Evolutionary conservation across 2,329 filamentous ascomycete genomes (phyloP).

Genomic region (Sporothrix variecibatus): DNA sequence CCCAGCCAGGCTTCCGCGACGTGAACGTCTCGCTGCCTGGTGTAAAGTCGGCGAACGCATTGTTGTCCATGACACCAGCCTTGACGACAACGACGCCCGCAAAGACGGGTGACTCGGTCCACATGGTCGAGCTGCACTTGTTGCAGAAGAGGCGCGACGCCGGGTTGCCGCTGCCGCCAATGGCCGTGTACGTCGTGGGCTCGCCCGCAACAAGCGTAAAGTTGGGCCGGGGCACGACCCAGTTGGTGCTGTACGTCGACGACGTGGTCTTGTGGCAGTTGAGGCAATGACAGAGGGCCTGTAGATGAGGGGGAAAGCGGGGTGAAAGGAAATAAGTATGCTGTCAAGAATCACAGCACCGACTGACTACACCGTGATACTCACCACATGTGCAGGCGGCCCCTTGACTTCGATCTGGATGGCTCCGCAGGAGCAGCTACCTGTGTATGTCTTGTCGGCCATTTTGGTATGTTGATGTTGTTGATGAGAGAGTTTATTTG

Average conservation of each 20-base stretch:
- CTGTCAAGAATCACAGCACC: not conserved
- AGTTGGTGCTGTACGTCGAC: conserved; percentile 12
- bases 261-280: conserved; percentile 18
- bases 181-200: not conserved
- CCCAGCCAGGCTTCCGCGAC: conserved; percentile 10
- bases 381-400: conserved; percentile 1
- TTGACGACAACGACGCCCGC: not conserved
- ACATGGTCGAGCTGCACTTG: conserved; percentile 15
- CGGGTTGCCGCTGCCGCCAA: conserved; percentile 10
- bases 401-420: conserved; percentile 4
- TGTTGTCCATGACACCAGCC: conserved; percentile 11
- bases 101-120: conserved; percentile 3
- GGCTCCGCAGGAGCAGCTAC: conserved; percentile 13
- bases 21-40: conserved; percentile 6
- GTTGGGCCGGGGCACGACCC: conserved; percentile 1
- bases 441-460: not conserved
- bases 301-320: not conserved
- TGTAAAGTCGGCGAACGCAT: not conserved
- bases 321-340: not conserved
- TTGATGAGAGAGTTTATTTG: not conserved
- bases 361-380: not conserved
- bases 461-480: not conserved
- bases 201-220: not conserved
- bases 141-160: not conserved
- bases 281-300: conserved; percentile 17